A percentile compares a stretch with the other conserved stretches of the same genome.
These are phyloP conservation scores for Beauveria varroae DNA, from an alignment of 2,329 filamentous ascomycete species.

Conservation along the genomic window DNA sequence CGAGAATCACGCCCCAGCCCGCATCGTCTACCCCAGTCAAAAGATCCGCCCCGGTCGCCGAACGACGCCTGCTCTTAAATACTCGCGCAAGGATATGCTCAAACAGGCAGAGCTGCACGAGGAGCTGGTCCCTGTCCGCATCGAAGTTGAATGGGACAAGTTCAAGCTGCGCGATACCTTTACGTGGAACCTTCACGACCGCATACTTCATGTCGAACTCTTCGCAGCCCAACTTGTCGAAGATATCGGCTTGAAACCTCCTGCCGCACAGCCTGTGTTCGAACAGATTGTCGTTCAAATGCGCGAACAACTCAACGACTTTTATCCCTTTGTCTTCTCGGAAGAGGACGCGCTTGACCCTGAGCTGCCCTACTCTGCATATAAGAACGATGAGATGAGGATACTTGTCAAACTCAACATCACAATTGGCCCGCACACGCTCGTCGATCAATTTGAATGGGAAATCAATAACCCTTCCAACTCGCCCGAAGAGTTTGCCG, in stretches of 20 bases:
- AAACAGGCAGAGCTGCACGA: conserved; percentile 86
- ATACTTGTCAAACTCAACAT: conserved; percentile 95
- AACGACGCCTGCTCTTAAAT: conserved; percentile 63
- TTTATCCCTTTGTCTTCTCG: conserved; percentile 84
- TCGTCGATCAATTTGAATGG: conserved; percentile 98
- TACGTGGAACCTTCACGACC: conserved; percentile 96
- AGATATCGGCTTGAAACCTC: conserved; percentile 74
- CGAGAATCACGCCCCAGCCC: conserved; percentile 57
- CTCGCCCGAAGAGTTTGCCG: conserved; percentile 89
- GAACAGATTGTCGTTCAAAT: conserved; percentile 62
- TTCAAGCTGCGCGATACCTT: conserved; percentile 94
- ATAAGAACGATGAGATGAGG: conserved; percentile 99
- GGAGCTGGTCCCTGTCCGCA: conserved; percentile 79
- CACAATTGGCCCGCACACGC: conserved; percentile 87
- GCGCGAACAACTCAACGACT: conserved; percentile 84
- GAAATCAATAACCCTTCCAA: conserved; percentile 94
- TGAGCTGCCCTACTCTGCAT: conserved; percentile 81
- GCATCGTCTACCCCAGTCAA: conserved; percentile 71
- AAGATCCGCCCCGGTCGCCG: conserved; percentile 71
- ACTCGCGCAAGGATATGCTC: conserved; percentile 71
- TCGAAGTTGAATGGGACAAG: conserved; percentile 95
- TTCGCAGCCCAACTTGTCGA: conserved; percentile 89
- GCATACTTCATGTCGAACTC: conserved; percentile 67
- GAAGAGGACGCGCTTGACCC: conserved; percentile 88
- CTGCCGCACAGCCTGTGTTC: conserved; percentile 55